phyloP scores from a whole-genome alignment of 352 stramenopile genomes.

The Phytophthora kernoviae region DNA sequence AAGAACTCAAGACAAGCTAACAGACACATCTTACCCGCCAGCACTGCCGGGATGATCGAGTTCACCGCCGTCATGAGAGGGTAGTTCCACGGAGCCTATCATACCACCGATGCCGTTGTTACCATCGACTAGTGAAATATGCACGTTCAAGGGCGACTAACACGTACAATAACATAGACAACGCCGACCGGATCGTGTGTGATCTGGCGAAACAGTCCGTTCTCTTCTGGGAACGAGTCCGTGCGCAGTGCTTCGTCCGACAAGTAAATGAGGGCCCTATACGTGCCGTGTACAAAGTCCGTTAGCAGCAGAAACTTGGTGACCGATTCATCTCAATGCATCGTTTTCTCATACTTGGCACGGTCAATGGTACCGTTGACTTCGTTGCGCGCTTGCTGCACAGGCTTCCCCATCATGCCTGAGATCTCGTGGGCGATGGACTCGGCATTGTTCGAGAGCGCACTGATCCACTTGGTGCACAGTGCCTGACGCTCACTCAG shows the following conservation, averaged over 20 bases:
- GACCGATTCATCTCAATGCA: not conserved
- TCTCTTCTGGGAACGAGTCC: slow-evolving; percentile 66
- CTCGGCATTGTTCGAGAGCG: slow-evolving; percentile 59
- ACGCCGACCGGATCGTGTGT: slow-evolving; percentile 83
- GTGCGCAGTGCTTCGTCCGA: slow-evolving; percentile 65
- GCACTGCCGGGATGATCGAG: slow-evolving; percentile 81
- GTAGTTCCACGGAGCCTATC: slow-evolving; percentile 85
- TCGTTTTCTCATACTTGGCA: slow-evolving; percentile 61
- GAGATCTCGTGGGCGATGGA: slow-evolving; percentile 78
- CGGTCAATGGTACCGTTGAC: slow-evolving; percentile 73
- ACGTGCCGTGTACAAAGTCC: not conserved
- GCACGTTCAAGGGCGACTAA: not conserved
- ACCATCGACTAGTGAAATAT: slow-evolving; percentile 11
- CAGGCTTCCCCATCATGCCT: slow-evolving; percentile 84
- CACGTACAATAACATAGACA: slow-evolving; percentile 80
- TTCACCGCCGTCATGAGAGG: slow-evolving; percentile 89
- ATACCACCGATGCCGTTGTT: slow-evolving; percentile 1
- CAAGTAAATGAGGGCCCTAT: slow-evolving; percentile 68
- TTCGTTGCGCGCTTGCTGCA: slow-evolving; percentile 78
- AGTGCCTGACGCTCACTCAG: slow-evolving; percentile 64
- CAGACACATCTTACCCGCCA: slow-evolving; percentile 41
- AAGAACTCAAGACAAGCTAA: not conserved
- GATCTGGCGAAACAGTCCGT: slow-evolving; percentile 79
- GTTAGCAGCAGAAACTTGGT: slow-evolving; percentile 6
- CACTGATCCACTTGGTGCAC: slow-evolving; percentile 68